Percentiles rank a stretch among this genome's conserved stretches.
Evolutionary conservation across 306 rosid species (phyloP).

Genomic region (Acacia confusa): DNA sequence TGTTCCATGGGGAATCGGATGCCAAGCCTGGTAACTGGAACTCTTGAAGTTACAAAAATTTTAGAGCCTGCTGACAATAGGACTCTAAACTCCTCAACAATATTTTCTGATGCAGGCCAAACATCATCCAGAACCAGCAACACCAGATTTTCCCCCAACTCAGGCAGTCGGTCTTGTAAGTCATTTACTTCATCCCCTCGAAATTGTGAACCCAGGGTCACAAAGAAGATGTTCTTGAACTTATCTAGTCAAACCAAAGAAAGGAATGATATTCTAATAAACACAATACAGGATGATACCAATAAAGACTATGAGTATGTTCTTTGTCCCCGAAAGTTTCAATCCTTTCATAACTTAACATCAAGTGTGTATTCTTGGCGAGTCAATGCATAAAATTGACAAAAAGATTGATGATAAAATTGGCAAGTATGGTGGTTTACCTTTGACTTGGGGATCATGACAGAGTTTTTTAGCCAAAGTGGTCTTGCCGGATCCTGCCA

Average conservation of each 20-base stretch:
- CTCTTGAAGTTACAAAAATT: neutral
- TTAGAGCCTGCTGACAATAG: neutral
- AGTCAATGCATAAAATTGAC: neutral
- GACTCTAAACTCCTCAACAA: neutral
- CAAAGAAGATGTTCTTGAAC: neutral
- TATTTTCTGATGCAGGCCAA: neutral
- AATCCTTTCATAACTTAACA: neutral
- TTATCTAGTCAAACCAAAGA: neutral
- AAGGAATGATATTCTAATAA: neutral
- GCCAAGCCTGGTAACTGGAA: neutral
- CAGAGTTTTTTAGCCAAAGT: neutral
- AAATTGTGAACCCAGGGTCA: neutral
- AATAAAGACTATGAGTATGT: neutral
- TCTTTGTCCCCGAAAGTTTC: neutral
- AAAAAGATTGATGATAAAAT: neutral
- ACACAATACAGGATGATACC: neutral
- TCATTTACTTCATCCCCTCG: neutral
- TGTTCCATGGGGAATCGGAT: neutral
- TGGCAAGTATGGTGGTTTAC: neutral
- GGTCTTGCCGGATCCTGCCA: neutral
- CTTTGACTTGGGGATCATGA: neutral
- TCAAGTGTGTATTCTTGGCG: neutral
- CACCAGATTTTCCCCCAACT: neutral
- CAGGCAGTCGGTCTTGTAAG: neutral
- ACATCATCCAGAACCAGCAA: constrained; percentile 1